A percentile compares a stretch with the other conserved stretches of the same genome.
Evolutionary conservation across 257 asterid species (phyloP).

Genomic region (Catharanthus roseus): DNA sequence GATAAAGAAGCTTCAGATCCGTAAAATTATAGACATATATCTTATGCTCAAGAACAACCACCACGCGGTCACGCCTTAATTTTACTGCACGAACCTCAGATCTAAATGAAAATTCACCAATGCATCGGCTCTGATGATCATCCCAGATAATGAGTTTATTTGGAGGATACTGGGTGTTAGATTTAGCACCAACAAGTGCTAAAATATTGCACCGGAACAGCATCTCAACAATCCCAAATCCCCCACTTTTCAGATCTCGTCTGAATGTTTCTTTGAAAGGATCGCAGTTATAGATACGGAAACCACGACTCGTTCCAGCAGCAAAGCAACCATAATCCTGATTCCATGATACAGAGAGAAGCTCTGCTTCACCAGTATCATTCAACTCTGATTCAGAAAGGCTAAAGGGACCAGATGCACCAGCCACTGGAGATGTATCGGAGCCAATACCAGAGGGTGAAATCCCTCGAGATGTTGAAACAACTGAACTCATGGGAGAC

Average conservation of each 20-base stretch:
- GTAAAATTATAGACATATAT: constrained; percentile 75
- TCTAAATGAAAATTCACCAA: constrained; percentile 89
- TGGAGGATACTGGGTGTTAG: constrained; percentile 76
- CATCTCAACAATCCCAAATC: constrained; percentile 90
- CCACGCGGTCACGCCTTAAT: constrained; percentile 78
- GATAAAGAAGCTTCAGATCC: constrained; percentile 91
- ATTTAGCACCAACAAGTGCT: constrained; percentile 81
- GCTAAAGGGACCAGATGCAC: constrained; percentile 38
- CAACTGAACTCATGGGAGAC: constrained; percentile 54
- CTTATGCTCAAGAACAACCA: constrained; percentile 86
- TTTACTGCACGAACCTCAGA: constrained; percentile 86
- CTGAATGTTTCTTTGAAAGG: constrained; percentile 89
- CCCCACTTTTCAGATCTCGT: constrained; percentile 83
- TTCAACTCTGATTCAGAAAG: constrained; percentile 40
- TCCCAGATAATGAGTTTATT: constrained; percentile 92
- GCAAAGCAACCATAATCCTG: constrained; percentile 94
- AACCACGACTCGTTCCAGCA: constrained; percentile 83
- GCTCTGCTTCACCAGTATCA: constrained; percentile 60
- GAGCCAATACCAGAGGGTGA: constrained; percentile 46
- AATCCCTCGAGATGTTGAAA: constrained; percentile 53
- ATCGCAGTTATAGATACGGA: constrained; percentile 79
- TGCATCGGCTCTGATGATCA: constrained; percentile 89
- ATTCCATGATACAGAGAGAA: constrained; percentile 82
- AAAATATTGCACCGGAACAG: constrained; percentile 81
- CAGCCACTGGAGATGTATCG: constrained; percentile 32